Percentiles rank a stretch among this genome's conserved stretches.
Conservation (phyloP, 2,329 filamentous ascomycete species). For the Fusarium vanettenii region DNA sequence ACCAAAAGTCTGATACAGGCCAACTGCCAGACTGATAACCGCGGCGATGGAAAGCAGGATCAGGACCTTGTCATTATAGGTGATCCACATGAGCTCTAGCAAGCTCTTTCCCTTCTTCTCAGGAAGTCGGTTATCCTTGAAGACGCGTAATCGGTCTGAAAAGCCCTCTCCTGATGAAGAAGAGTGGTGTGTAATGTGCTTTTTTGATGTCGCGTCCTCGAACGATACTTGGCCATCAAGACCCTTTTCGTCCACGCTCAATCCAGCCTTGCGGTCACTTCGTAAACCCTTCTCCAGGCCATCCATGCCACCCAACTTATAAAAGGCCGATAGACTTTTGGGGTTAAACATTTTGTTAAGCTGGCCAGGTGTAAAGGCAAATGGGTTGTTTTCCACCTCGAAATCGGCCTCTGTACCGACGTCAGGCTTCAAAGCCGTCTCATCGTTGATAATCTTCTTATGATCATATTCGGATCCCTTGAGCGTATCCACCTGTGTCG, state of each 20-base stretch:
- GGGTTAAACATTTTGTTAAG: constrained; percentile 90
- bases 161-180: constrained; percentile 51
- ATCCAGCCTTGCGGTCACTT: constrained; percentile 76
- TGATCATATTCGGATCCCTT: constrained; percentile 55
- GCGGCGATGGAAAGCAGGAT: constrained; percentile 79
- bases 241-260: constrained; percentile 79
- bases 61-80: constrained; percentile 85
- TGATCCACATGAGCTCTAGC: constrained; percentile 81
- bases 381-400: constrained; percentile 80
- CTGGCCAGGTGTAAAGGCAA: constrained; percentile 86
- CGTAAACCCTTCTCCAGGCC: constrained; percentile 85
- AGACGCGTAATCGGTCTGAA: constrained; percentile 76
- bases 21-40: constrained; percentile 77
- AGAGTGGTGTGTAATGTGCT: constrained; percentile 37
- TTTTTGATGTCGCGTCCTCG: constrained; percentile 69
- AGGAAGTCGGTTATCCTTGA: constrained; percentile 77
- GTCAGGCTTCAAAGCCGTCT: constrained; percentile 79
- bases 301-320: constrained; percentile 79
- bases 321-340: constrained; percentile 86
- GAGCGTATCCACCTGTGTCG: constrained; percentile 56
- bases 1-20: constrained; percentile 80
- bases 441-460: constrained; percentile 70
- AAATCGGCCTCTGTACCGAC: constrained; percentile 82
- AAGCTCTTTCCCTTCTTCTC: constrained; percentile 81
- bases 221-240: constrained; percentile 77